Evolutionary conservation across 495 filamentous ascomycete genomes (phyloP).

Genomic region (Hypomontagnella monticulosa): DNA sequence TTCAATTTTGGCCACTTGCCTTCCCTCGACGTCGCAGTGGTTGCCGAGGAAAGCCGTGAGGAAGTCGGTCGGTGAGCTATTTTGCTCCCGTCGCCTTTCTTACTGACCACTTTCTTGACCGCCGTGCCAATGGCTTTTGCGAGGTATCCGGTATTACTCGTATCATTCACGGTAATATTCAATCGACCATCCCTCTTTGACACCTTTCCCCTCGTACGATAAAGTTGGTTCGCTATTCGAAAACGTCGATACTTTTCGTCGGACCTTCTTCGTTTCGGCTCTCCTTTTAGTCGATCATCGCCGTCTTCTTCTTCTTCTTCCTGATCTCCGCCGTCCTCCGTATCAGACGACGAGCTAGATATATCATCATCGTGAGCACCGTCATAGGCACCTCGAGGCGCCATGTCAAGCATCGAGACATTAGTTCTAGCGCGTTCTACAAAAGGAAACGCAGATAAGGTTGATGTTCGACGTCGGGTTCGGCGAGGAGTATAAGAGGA

Average conservation of each 20-base stretch:
- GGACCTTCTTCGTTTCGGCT: constrained; percentile 19
- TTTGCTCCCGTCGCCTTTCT: constrained; percentile 22
- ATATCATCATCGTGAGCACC: constrained; percentile 10
- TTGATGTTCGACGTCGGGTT: constrained; percentile 20
- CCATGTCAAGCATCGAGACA: constrained; percentile 31
- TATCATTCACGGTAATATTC: constrained; percentile 74
- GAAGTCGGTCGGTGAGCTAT: constrained; percentile 17
- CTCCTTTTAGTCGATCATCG: not conserved
- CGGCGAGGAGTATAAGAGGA: constrained; percentile 32
- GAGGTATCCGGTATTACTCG: constrained; percentile 70
- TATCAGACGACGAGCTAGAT: constrained; percentile 42
- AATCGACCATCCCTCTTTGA: constrained; percentile 75
- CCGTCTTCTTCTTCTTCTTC: not conserved
- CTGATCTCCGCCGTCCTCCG: constrained; percentile 34
- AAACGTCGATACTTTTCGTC: constrained; percentile 55
- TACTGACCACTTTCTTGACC: constrained; percentile 51
- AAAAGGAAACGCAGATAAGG: constrained; percentile 10
- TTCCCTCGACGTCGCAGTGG: constrained; percentile 24
- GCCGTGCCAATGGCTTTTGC: constrained; percentile 73
- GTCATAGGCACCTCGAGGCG: not conserved
- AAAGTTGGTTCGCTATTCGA: constrained; percentile 69
- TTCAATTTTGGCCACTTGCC: constrained; percentile 64
- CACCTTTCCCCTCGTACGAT: constrained; percentile 70
- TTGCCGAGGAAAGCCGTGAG: constrained; percentile 39
- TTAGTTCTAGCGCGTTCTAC: constrained; percentile 46